Percentiles rank a stretch among this genome's conserved stretches.
Conservation (phyloP, 352 stramenopile species). For the Phytopythium vexans region DNA sequence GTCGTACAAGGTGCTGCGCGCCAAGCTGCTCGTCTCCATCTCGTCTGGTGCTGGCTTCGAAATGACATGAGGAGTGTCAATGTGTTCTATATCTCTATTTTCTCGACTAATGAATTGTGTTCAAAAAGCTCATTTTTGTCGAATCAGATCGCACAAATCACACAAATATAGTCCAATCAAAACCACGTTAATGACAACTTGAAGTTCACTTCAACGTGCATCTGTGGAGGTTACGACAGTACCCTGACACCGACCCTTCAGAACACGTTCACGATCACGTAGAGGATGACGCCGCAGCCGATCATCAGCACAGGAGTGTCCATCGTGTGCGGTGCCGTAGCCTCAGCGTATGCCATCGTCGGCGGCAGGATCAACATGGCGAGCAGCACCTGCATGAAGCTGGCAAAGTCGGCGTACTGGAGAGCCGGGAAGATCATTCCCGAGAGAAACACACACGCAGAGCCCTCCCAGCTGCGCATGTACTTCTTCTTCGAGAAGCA, state of each 20-base stretch:
- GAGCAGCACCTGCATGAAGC: conserved; percentile 58
- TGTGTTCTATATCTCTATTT: too few species aligned
- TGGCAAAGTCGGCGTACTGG: conserved; percentile 80
- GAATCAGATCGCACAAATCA: too few species aligned
- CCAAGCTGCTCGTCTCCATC: conserved; percentile 95
- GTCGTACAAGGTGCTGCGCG: conserved; percentile 89
- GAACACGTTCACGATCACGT: conserved; percentile 75
- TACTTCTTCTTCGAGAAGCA: conserved; percentile 85
- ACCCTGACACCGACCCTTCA: conserved; percentile 32
- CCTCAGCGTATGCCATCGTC: conserved; percentile 80
- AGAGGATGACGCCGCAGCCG: conserved; percentile 73
- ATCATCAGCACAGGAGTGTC: conserved; percentile 85
- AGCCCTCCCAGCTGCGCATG: conserved; percentile 82
- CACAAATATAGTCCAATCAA: too few species aligned
- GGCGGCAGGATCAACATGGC: conserved; percentile 83
- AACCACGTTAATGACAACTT: too few species aligned
- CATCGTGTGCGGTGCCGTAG: conserved; percentile 84
- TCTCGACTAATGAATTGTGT: too few species aligned
- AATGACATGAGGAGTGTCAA: too few species aligned
- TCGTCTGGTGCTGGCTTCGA: conserved; percentile 95
- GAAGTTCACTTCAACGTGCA: too few species aligned
- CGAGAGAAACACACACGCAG: conserved; percentile 75
- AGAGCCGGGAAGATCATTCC: conserved; percentile 82
- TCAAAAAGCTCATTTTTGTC: too few species aligned
- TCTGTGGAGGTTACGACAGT: conserved; percentile 6